phyloP scores from a whole-genome alignment of 106 monocot genomes.

The Phalaenopsis equestris region DNA sequence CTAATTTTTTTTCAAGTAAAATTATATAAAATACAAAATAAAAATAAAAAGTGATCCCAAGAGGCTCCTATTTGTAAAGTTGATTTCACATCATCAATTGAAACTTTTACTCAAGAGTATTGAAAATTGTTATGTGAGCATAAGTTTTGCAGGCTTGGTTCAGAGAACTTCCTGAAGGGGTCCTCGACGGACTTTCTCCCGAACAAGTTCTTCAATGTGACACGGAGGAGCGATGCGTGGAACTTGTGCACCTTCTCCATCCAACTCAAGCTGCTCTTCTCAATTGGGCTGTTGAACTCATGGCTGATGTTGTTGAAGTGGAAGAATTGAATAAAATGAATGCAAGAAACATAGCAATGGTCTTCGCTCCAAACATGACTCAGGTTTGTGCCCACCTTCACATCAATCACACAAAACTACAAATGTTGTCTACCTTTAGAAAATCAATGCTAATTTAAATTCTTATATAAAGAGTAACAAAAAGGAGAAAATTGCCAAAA shows the following conservation, averaged over 20 bases:
- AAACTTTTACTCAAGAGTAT: background rate
- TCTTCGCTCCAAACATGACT: conserved; percentile 97
- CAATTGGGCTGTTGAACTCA: conserved; percentile 87
- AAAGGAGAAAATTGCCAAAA: too few species aligned
- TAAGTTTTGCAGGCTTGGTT: conserved; percentile 76
- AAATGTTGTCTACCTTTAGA: background rate
- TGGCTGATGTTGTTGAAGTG: conserved; percentile 93
- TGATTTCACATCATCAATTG: background rate
- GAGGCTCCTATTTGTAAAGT: background rate
- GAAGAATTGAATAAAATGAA: conserved; percentile 94
- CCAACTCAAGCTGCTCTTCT: conserved; percentile 73
- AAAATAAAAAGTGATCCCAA: too few species aligned
- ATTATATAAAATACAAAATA: too few species aligned
- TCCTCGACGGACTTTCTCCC: conserved; percentile 78
- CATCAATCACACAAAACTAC: background rate
- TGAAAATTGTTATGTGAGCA: background rate
- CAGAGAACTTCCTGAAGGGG: conserved; percentile 86
- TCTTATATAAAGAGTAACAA: too few species aligned
- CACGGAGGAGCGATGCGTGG: conserved; percentile 72
- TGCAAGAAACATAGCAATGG: conserved; percentile 97
- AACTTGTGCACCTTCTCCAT: conserved; percentile 59
- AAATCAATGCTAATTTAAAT: too few species aligned
- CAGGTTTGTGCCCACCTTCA: conserved; percentile 36
- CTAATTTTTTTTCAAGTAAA: too few species aligned
- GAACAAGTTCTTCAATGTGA: conserved; percentile 86